Base-by-base conservation (phyloP, 2,329 filamentous ascomycete genomes). In the Blastomyces percursus region DNA sequence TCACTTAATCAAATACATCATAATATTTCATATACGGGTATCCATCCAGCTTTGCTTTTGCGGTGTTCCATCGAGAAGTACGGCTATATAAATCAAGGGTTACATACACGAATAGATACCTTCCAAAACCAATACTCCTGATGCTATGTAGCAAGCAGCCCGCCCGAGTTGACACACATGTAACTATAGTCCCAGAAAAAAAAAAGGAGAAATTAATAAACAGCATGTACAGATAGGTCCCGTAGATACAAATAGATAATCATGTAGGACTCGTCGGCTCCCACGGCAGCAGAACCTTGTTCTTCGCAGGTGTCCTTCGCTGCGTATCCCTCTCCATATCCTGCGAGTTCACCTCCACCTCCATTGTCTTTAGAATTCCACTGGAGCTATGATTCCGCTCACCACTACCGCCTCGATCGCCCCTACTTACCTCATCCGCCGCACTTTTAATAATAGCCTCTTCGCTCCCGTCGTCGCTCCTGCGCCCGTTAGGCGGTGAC, bases 341-440 rank as follows among this genome's bases (percentile, higher is more conserved):
- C 55, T 42, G 55, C 0, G 55, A 57, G 16, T 62, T 58, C 24
- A 64, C 60, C 24, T 59, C 56, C 24, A 64, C 46, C 38, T 64
- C 63, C 52, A 61, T 63, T 7, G 64, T 65, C 38, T 64, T 65
- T 21, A 65, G 32, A 14, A 65, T 65, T 2, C 62, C 62, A 6
- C 59, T 55, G 8, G 60, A 12, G 19, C n/a, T 57, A 35, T 27
- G 55, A 12, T 12, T 32, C 5, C n/a, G 21, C 55, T 35, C 55
- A 16, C n/a, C 21, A 16, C 55, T 35, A 44, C 55, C 35, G n/a
- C 40, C 24, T n/a, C 42, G 21, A 32, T 24, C 40, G 14, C 24
- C 24, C 32, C 19, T 16, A 27, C 4, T 46, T 12, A 6, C 40
- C 12, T 16, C 24, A 32, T 59, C 56, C 3, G 11, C 24, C 24